A percentile compares a stretch with the other conserved stretches of the same genome.
Conservation (phyloP, 352 stramenopile species). For the Pythium dissimile region DNA sequence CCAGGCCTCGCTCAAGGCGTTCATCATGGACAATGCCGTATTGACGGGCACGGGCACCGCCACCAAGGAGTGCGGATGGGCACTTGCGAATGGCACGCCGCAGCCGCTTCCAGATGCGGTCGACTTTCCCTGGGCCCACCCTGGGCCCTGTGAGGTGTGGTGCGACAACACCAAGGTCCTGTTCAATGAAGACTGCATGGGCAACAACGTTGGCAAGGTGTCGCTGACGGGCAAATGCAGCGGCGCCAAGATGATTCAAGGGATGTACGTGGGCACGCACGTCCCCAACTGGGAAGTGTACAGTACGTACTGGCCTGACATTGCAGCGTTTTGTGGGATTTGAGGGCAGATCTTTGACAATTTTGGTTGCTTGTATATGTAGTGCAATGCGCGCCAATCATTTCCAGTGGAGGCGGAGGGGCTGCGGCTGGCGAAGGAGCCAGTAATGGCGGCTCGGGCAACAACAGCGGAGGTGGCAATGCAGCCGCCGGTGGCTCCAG, state of each 20-base stretch:
- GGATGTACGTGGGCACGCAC: slow-evolving; percentile 17
- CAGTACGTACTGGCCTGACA: not conserved
- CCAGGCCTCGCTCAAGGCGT: not conserved
- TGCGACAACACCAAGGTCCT: slow-evolving; percentile 1
- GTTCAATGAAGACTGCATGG: slow-evolving; percentile 3
- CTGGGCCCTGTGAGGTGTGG: slow-evolving; percentile 3
- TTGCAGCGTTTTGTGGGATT: not conserved
- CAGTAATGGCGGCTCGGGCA: not conserved
- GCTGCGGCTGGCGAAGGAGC: not conserved
- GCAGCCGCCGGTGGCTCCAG: not conserved
- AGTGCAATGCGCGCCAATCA: not conserved
- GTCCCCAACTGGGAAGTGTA: slow-evolving; percentile 18
- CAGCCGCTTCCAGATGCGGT: slow-evolving; percentile 5
- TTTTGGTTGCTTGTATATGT: not conserved
- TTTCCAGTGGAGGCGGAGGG: not conserved
- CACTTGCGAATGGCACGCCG: not conserved
- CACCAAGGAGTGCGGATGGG: slow-evolving; percentile 8
- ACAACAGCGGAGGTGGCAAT: not conserved
- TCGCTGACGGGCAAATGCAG: slow-evolving; percentile 4
- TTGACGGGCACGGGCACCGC: slow-evolving; percentile 1
- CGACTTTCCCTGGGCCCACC: slow-evolving; percentile 9
- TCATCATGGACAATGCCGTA: slow-evolving; percentile 7
- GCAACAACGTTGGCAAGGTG: slow-evolving; percentile 16
- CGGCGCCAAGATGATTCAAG: slow-evolving; percentile 11
- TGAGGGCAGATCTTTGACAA: not conserved